Evolutionary conservation across 2,329 filamentous ascomycete genomes (phyloP).

Genomic region (Xylaria digitata): DNA sequence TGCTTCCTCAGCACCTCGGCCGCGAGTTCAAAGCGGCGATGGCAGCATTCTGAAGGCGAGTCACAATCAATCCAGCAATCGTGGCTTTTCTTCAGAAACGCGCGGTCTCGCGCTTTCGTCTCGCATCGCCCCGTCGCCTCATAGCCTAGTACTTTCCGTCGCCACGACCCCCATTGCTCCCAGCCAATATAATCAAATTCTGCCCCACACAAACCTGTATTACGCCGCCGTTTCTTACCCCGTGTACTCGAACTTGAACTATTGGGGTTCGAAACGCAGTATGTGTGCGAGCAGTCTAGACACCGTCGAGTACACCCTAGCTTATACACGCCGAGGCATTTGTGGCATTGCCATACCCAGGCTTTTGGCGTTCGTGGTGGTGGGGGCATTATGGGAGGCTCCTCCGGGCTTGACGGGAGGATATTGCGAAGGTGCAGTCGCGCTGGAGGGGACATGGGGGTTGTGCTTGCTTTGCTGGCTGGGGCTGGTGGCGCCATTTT

Average conservation of each 20-base stretch:
- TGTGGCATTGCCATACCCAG: slow-evolving; percentile 54
- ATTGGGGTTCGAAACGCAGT: slow-evolving; percentile 39
- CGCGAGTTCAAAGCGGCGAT: slow-evolving; percentile 55
- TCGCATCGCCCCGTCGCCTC: slow-evolving; percentile 49
- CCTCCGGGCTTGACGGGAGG: slow-evolving; percentile 43
- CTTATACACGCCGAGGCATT: slow-evolving; percentile 47
- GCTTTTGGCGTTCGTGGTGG: slow-evolving; percentile 43
- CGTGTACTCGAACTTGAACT: not conserved
- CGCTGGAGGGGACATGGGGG: slow-evolving; percentile 44
- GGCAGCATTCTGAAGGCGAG: slow-evolving; percentile 59
- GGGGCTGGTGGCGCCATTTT: slow-evolving; percentile 19
- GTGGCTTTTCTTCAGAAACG: slow-evolving; percentile 41
- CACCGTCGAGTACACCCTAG: slow-evolving; percentile 52
- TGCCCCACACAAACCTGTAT: slow-evolving; percentile 39
- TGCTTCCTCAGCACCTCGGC: slow-evolving; percentile 55
- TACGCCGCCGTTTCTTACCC: slow-evolving; percentile 42
- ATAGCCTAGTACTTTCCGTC: slow-evolving; percentile 44
- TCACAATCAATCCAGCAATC: slow-evolving; percentile 47
- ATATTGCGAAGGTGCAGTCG: slow-evolving; percentile 48
- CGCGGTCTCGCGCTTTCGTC: slow-evolving; percentile 36
- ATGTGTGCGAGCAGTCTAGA: slow-evolving; percentile 48
- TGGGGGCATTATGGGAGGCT: slow-evolving; percentile 43
- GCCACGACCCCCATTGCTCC: slow-evolving; percentile 49
- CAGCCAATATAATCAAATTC: slow-evolving; percentile 50
- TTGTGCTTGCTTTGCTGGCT: slow-evolving; percentile 14